phyloP scores from a whole-genome alignment of 306 rosid species.

The Astragalus membranaceus region DNA sequence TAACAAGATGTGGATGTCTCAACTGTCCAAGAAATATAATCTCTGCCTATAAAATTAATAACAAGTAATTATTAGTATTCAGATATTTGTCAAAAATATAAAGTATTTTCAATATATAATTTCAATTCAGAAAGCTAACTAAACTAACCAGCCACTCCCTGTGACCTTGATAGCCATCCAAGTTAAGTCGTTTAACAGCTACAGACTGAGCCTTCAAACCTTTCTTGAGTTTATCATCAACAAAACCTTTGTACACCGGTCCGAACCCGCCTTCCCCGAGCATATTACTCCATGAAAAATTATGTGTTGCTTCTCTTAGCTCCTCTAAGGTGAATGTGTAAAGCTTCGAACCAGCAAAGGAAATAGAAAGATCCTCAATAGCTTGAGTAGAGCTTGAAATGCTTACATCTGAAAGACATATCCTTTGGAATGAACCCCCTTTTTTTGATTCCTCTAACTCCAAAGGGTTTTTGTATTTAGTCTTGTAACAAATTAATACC shows the following conservation, averaged over 20 bases:
- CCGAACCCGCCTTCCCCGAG: constrained; percentile 94
- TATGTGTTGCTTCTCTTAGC: constrained; percentile 54
- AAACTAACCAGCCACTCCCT: constrained; percentile 82
- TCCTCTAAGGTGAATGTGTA: constrained; percentile 56
- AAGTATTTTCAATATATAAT: background rate
- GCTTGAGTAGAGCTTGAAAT: constrained; percentile 39
- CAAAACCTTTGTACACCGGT: constrained; percentile 75
- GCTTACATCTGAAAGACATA: constrained; percentile 56
- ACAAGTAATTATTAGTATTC: too few relatives aligned
- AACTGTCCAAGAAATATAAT: constrained; percentile 80
- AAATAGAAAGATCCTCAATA: constrained; percentile 63
- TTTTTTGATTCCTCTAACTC: constrained; percentile 26
- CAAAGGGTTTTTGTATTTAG: background rate
- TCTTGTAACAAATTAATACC: constrained; percentile 52
- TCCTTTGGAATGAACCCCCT: constrained; percentile 45
- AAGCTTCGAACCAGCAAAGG: constrained; percentile 55
- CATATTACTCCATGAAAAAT: constrained; percentile 57
- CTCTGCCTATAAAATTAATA: constrained; percentile 45
- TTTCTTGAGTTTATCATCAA: constrained; percentile 49
- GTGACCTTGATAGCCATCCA: constrained; percentile 83
- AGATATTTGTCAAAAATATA: too few relatives aligned
- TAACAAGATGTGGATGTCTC: constrained; percentile 69
- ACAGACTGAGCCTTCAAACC: constrained; percentile 73
- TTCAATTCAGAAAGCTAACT: constrained; percentile 36
- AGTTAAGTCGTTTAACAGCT: constrained; percentile 72